These are phyloP conservation scores for Dactylellina haptotyla DNA, from an alignment of 2,329 filamentous ascomycete genomes.

Conservation along the genomic window DNA sequence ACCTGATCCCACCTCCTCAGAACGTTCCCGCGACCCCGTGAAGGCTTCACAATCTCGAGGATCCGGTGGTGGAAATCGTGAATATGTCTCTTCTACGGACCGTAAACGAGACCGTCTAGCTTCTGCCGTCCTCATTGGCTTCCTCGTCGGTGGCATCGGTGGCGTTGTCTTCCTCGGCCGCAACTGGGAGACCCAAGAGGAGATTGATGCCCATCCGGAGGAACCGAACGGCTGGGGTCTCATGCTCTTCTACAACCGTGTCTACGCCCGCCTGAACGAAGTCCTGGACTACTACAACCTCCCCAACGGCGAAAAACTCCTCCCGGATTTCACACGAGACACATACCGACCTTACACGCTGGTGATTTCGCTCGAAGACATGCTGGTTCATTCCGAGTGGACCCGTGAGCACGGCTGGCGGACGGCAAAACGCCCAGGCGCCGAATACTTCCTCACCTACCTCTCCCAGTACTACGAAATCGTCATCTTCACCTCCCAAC, in stretches of 20 bases:
- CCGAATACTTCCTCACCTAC: slow-evolving; percentile 97
- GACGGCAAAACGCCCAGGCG: slow-evolving; percentile 89
- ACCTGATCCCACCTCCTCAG: slow-evolving; percentile 47
- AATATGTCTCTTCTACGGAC: slow-evolving; percentile 89
- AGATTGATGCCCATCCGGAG: slow-evolving; percentile 71
- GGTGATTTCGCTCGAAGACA: slow-evolving; percentile 89
- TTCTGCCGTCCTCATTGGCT: slow-evolving; percentile 75
- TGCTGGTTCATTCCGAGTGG: slow-evolving; percentile 96
- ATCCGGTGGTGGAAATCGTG: slow-evolving; percentile 36
- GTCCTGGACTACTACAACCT: slow-evolving; percentile 94
- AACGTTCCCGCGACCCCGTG: slow-evolving; percentile 36
- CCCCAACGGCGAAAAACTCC: slow-evolving; percentile 89
- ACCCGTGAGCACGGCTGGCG: slow-evolving; percentile 92
- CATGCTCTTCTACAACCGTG: slow-evolving; percentile 80
- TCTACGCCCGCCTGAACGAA: slow-evolving; percentile 77
- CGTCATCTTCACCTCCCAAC: slow-evolving; percentile 91
- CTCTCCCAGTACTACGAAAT: slow-evolving; percentile 98
- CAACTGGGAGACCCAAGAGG: slow-evolving; percentile 82
- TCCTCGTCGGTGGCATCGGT: slow-evolving; percentile 68
- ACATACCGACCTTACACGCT: slow-evolving; percentile 90
- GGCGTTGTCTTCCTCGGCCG: slow-evolving; percentile 81
- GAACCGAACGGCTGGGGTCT: slow-evolving; percentile 80
- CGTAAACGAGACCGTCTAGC: slow-evolving; percentile 79
- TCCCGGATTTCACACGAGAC: slow-evolving; percentile 76
- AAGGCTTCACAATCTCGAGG: slow-evolving; percentile 31